A percentile compares a stretch with the other conserved stretches of the same genome.
Evolutionary conservation across 768 basidiomycete species (phyloP).

Genomic region (Asterophora parasitica): DNA sequence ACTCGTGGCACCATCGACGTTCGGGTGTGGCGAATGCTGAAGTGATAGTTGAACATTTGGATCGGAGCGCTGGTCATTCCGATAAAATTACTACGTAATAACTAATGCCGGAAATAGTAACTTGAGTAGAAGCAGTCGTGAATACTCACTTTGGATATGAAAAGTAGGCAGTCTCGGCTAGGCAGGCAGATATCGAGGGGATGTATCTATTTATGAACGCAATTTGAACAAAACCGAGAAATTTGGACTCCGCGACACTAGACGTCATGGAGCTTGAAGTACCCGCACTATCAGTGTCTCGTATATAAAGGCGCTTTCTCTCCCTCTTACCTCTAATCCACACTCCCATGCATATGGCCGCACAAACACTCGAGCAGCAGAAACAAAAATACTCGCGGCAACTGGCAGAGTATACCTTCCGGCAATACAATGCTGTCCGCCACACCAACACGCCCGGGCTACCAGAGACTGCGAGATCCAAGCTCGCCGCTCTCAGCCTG

Average conservation of each 20-base stretch:
- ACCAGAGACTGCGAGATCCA: not conserved
- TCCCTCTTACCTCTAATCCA: not conserved
- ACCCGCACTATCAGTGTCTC: not conserved
- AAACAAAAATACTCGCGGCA: constrained; percentile 35
- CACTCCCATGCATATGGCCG: constrained; percentile 21
- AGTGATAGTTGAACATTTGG: too few species aligned
- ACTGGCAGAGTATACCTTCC: constrained; percentile 37
- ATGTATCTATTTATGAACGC: not conserved
- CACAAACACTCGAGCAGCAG: constrained; percentile 31
- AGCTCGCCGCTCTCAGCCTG: not conserved
- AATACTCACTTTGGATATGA: too few species aligned
- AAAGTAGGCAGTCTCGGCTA: too few species aligned
- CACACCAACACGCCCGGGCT: constrained; percentile 2
- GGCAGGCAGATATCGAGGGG: too few species aligned
- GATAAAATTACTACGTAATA: too few species aligned
- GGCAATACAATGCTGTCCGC: constrained; percentile 34
- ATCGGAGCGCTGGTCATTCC: too few species aligned
- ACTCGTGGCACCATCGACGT: too few species aligned
- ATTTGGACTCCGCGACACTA: not conserved
- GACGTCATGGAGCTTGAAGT: not conserved
- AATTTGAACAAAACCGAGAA: not conserved
- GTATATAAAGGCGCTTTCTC: not conserved
- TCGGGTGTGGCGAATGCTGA: too few species aligned
- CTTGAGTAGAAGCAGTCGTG: too few species aligned
- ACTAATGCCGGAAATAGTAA: too few species aligned